Evolutionary conservation across 2,329 filamentous ascomycete species (phyloP).

Genomic region (Exserohilum turcica): DNA sequence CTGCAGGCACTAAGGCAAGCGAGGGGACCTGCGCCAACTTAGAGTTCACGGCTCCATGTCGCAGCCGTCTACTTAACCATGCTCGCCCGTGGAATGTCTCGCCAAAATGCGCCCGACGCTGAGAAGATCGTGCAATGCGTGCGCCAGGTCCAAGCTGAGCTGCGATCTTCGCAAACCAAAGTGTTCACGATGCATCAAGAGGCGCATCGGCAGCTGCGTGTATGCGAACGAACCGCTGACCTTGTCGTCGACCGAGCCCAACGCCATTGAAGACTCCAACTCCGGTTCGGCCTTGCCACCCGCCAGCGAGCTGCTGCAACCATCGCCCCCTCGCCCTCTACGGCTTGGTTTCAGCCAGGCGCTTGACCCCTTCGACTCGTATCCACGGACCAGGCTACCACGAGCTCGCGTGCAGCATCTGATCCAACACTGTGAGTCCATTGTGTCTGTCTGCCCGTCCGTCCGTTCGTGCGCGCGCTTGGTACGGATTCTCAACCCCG

Average conservation of each 20-base stretch:
- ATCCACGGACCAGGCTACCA: constrained; percentile 59
- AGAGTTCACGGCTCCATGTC: background rate
- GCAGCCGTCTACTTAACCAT: constrained; percentile 7
- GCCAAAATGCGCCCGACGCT: constrained; percentile 60
- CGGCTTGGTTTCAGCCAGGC: background rate
- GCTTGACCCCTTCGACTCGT: constrained; percentile 63
- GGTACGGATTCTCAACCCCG: background rate
- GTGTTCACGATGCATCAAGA: constrained; percentile 61
- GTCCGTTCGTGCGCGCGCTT: background rate
- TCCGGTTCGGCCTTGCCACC: background rate
- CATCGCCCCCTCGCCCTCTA: background rate
- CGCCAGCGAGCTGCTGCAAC: background rate
- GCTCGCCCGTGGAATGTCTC: constrained; percentile 3
- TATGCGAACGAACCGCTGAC: constrained; percentile 61
- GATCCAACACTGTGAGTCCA: constrained; percentile 60
- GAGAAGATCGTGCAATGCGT: constrained; percentile 62
- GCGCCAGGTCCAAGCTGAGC: constrained; percentile 61
- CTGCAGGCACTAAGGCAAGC: background rate
- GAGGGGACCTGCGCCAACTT: background rate
- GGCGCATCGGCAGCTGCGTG: constrained; percentile 51
- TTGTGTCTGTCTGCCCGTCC: no score
- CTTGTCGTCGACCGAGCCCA: constrained; percentile 24
- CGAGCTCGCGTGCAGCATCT: constrained; percentile 59
- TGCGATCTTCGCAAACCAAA: constrained; percentile 61
- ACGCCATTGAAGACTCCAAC: constrained; percentile 10